A percentile compares a stretch with the other conserved stretches of the same genome.
These are phyloP conservation scores for Bipolaris oryzae DNA, from an alignment of 2,329 filamentous ascomycete species.

Conservation along the genomic window DNA sequence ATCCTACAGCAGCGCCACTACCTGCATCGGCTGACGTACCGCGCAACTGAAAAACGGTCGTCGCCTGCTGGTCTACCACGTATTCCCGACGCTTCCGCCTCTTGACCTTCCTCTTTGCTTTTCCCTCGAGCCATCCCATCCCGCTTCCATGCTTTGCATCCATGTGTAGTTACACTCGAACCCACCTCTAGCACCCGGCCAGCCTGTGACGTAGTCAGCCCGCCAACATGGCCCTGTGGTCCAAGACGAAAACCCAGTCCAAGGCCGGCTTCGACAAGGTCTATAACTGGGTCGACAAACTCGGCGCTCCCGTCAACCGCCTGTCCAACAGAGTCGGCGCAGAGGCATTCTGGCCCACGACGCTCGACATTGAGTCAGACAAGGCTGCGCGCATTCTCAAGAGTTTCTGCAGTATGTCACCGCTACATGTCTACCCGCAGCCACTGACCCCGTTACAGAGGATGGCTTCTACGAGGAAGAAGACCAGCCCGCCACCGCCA, in stretches of 20 bases:
- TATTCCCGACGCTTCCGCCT: slow-evolving; percentile 23
- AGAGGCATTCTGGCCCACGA: slow-evolving; percentile 85
- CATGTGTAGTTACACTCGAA: slow-evolving; percentile 29
- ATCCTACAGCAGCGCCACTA: slow-evolving; percentile 21
- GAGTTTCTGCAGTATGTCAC: slow-evolving; percentile 81
- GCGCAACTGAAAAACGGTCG: slow-evolving; percentile 28
- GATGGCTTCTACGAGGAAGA: slow-evolving; percentile 72
- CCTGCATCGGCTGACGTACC: slow-evolving; percentile 30
- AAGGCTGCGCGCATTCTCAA: slow-evolving; percentile 88
- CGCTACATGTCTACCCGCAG: slow-evolving; percentile 24
- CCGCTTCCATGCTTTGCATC: slow-evolving; percentile 19
- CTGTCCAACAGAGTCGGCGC: slow-evolving; percentile 80
- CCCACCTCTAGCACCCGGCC: slow-evolving; percentile 26
- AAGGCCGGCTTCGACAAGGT: slow-evolving; percentile 70
- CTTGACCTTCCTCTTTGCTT: slow-evolving; percentile 17
- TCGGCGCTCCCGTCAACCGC: slow-evolving; percentile 77
- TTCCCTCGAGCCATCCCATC: slow-evolving; percentile 12
- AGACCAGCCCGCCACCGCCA: slow-evolving; percentile 50
- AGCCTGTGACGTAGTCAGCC: slow-evolving; percentile 16
- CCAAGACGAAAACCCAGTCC: slow-evolving; percentile 42
- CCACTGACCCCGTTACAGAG: slow-evolving; percentile 49
- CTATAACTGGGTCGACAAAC: slow-evolving; percentile 70
- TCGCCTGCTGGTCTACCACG: slow-evolving; percentile 28
- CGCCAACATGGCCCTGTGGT: slow-evolving; percentile 40
- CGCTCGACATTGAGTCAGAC: slow-evolving; percentile 85